These are phyloP conservation scores for Lentinula aciculospora DNA, from an alignment of 768 basidiomycete species.

Conservation along the genomic window DNA sequence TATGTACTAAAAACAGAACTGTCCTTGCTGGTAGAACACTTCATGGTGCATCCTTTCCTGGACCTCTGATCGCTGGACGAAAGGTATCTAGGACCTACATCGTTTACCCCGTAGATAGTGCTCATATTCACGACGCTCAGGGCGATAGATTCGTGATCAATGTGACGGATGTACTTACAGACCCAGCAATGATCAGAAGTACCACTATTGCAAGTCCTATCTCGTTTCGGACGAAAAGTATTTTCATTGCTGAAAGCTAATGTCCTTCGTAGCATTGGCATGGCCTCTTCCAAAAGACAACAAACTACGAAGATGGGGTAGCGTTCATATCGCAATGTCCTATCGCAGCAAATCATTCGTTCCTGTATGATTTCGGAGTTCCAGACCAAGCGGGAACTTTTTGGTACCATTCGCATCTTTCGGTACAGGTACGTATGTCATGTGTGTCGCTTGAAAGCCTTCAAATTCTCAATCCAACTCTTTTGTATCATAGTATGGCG, in stretches of 20 bases:
- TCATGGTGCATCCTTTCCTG: slow-evolving; percentile 17
- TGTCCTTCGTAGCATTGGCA: slow-evolving; percentile 2
- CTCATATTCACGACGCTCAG: slow-evolving; percentile 15
- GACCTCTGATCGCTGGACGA: slow-evolving; percentile 23
- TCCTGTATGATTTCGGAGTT: slow-evolving; percentile 27
- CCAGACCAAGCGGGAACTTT: slow-evolving; percentile 26
- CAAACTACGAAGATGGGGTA: slow-evolving; percentile 22
- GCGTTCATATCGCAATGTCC: slow-evolving; percentile 28
- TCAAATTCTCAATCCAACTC: no score
- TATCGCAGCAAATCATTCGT: slow-evolving; percentile 24
- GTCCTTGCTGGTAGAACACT: slow-evolving; percentile 24
- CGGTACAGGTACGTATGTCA: background rate
- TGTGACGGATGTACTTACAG: slow-evolving; percentile 39
- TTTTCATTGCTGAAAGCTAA: background rate
- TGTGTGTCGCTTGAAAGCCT: slow-evolving; percentile 15
- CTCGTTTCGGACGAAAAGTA: background rate
- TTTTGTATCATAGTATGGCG: slow-evolving; percentile 29
- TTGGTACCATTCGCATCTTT: slow-evolving; percentile 2
- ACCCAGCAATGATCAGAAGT: slow-evolving; percentile 41
- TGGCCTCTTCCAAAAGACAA: slow-evolving; percentile 4
- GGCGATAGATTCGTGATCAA: slow-evolving; percentile 40
- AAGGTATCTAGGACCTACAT: no score
- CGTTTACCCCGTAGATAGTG: no score
- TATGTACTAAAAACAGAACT: slow-evolving; percentile 13
- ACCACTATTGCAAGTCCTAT: slow-evolving; percentile 45